Evolutionary conservation across 2,329 filamentous ascomycete genomes (phyloP), one percentile per base, ranked within the genome.

Genomic region (Fusarium euwallaceae): DNA sequence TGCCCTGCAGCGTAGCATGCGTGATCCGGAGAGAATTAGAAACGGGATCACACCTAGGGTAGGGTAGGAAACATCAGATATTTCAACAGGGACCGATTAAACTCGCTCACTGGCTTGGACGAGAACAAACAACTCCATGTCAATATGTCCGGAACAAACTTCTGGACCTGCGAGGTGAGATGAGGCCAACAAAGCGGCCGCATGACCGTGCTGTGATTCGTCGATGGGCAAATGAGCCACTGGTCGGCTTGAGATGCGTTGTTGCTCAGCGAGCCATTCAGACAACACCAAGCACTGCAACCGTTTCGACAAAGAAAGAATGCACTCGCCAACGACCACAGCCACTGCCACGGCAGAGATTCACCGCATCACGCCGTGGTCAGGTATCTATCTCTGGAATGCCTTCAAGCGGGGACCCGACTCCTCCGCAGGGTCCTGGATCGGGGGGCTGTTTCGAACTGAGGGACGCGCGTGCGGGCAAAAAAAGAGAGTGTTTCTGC

Each of bases 371-470:
- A 66, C 29, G 56, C 34, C 37, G 56, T 61, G 43, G 24, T 37
- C 59, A 60, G 17, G 37, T 27, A 14, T 34, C 20, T 27, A 14
- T 34, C 20, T 60, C 39, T 36, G 64, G 53, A 58, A 56, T 69
- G 71, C 41, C 36, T 51, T 37, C 61, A 27, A 64, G 64, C 69
- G 67, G 64, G 65, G 59, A 66, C 61, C 63, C 43, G 56, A 67
- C 59, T 39, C 62, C 41, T 58, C 41, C 56, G 43, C 36, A 66
- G 55, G 43, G 45, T 63, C 64, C 61, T 62, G 39, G 36, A 61
- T 74, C 58, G 61, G 71, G 43, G 67, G 60, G 65, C 62, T 74
- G 72, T 74, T 74, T 74, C 72, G 72, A 60, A 72, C 59, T 60
- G 43, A 65, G 61, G 67, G 72, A 75, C 73, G 73, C 74, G 74